phyloP scores from a whole-genome alignment of 148 eudicot species.

The Drosera capensis region DNA sequence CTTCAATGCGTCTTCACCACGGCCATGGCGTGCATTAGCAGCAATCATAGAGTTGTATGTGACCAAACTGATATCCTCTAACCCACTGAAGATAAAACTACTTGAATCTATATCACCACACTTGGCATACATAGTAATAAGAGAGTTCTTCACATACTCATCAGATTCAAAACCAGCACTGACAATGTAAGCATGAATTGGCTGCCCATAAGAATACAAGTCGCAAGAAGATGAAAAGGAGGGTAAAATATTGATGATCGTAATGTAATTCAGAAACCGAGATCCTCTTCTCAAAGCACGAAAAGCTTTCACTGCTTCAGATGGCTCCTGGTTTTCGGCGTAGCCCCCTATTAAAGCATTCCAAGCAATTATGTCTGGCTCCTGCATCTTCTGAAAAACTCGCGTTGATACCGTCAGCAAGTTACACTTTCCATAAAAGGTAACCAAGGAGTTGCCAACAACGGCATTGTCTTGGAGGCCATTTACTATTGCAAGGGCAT shows the following conservation, averaged over 20 bases:
- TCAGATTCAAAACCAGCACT: constrained; percentile 38
- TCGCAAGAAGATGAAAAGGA: constrained; percentile 23
- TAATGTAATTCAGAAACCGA: constrained; percentile 40
- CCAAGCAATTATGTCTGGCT: constrained; percentile 56
- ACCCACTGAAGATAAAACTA: constrained; percentile 24
- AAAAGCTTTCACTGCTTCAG: constrained; percentile 30
- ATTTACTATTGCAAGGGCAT: constrained; percentile 33
- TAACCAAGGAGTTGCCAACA: constrained; percentile 57
- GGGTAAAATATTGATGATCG: constrained; percentile 46
- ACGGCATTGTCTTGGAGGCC: constrained; percentile 39
- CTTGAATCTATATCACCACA: constrained; percentile 67
- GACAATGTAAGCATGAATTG: constrained; percentile 43
- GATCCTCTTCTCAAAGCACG: constrained; percentile 30
- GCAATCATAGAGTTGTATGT: constrained; percentile 69
- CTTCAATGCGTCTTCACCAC: constrained; percentile 51
- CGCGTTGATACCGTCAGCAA: constrained; percentile 32
- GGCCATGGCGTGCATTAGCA: constrained; percentile 58
- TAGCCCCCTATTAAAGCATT: constrained; percentile 60
- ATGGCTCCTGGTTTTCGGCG: constrained; percentile 44
- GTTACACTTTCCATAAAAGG: constrained; percentile 58
- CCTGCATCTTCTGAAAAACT: constrained; percentile 30
- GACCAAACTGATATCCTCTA: constrained; percentile 28
- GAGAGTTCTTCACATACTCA: constrained; percentile 64
- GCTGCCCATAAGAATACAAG: constrained; percentile 37
- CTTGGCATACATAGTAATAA: constrained; percentile 72